phyloP scores from a whole-genome alignment of 768 basidiomycete genomes.

The Candolleomyces efflorescens region DNA sequence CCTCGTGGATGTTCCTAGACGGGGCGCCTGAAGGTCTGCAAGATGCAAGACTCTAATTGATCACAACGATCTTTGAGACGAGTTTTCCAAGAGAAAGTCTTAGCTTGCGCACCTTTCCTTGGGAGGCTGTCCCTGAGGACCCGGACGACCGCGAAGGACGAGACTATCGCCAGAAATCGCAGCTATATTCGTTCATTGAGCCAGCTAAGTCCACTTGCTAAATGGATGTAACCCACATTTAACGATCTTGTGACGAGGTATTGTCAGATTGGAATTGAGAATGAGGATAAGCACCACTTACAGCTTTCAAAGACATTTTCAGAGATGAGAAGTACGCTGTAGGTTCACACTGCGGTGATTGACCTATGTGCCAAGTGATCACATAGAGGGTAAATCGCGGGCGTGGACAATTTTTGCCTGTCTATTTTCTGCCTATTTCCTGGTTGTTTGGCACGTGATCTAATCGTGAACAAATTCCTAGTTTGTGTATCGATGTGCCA shows the following conservation, averaged over 20 bases:
- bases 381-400: too few relatives aligned
- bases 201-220: constrained; percentile 13
- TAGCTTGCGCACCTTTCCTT: constrained; percentile 70
- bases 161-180: constrained; percentile 90
- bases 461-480: too few relatives aligned
- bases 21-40: constrained; percentile 81
- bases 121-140: constrained; percentile 79
- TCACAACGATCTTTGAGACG: not conserved
- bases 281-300: constrained; percentile 28
- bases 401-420: too few relatives aligned
- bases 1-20: constrained; percentile 74
- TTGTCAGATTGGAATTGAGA: constrained; percentile 5
- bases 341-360: not conserved
- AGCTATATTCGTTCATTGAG: constrained; percentile 42
- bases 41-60: constrained; percentile 75
- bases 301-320: constrained; percentile 74
- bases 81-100: not conserved
- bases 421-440: too few relatives aligned
- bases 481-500: too few relatives aligned
- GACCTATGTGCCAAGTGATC: too few relatives aligned
- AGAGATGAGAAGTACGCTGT: not conserved
- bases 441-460: too few relatives aligned
- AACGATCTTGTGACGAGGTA: constrained; percentile 39
- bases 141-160: constrained; percentile 71
- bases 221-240: constrained; percentile 43